These are phyloP conservation scores for Heterobasidion irregulare DNA, from an alignment of 1,284 basidiomycete genomes.

Conservation along the genomic window DNA sequence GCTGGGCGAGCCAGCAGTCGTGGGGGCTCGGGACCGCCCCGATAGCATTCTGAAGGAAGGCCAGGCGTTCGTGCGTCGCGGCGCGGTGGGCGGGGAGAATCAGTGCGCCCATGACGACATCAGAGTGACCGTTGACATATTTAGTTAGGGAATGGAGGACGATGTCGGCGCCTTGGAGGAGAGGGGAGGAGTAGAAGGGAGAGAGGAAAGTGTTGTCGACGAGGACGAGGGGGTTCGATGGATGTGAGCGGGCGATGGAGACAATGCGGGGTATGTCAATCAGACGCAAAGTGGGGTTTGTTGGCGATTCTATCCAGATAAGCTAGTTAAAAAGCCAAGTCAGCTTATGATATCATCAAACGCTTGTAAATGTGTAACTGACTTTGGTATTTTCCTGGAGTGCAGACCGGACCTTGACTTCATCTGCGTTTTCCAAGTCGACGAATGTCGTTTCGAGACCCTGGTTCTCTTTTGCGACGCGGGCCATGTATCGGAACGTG, in stretches of 20 bases:
- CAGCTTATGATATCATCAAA: not conserved
- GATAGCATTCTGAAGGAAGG: conserved; percentile 90
- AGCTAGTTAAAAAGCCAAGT: conserved; percentile 40
- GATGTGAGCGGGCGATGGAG: conserved; percentile 48
- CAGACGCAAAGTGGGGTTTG: conserved; percentile 89
- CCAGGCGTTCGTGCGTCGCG: conserved; percentile 43
- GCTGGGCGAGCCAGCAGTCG: conserved; percentile 88
- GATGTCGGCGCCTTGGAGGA: conserved; percentile 79
- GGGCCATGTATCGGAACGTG: conserved; percentile 80
- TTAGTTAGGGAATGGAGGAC: conserved; percentile 82
- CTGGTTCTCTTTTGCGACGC: conserved; percentile 68
- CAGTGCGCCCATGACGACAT: conserved; percentile 83
- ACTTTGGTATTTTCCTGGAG: conserved; percentile 81
- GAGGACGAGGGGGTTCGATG: conserved; percentile 64
- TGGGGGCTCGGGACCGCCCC: conserved; percentile 85
- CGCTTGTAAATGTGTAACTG: conserved; percentile 12
- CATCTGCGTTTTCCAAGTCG: conserved; percentile 69
- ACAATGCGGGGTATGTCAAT: conserved; percentile 69
- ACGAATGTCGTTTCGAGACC: conserved; percentile 77
- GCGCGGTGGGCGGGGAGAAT: conserved; percentile 58
- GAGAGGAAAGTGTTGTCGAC: conserved; percentile 93
- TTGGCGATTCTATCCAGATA: conserved; percentile 96
- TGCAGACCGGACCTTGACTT: conserved; percentile 55
- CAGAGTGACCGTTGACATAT: conserved; percentile 91
- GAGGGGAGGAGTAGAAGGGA: conserved; percentile 86